phyloP scores from a whole-genome alignment of 371 early-diverging fungal genomes.

The Mucor piriformis region DNA sequence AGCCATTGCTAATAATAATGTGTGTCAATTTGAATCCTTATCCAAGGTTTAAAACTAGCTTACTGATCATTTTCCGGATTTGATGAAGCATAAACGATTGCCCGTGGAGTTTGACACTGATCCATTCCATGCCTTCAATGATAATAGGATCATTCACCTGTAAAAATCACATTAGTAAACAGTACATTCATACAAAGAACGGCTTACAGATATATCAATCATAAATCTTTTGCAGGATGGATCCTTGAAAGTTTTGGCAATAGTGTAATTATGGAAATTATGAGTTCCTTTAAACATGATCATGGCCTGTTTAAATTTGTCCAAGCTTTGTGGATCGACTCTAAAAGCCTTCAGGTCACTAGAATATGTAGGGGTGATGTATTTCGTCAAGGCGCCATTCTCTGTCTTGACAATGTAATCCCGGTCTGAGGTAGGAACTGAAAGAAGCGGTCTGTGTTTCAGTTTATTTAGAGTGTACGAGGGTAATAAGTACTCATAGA shows the following conservation, averaged over 20 bases:
- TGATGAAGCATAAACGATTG: slow-evolving; percentile 99
- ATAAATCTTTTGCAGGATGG: slow-evolving; percentile 79
- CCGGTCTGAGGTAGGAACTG: slow-evolving; percentile 12
- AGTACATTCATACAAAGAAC: not conserved
- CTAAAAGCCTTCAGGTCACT: slow-evolving; percentile 66
- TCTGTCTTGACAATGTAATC: slow-evolving; percentile 39
- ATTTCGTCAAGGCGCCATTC: slow-evolving; percentile 32
- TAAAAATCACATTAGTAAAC: not conserved
- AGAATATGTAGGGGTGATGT: slow-evolving; percentile 40
- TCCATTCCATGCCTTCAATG: slow-evolving; percentile 88
- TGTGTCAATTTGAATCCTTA: not conserved
- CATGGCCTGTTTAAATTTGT: slow-evolving; percentile 71
- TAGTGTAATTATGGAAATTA: slow-evolving; percentile 98
- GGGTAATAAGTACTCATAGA: slow-evolving; percentile 98
- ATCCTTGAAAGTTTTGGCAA: slow-evolving; percentile 76
- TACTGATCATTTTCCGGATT: slow-evolving; percentile 99
- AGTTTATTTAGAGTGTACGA: slow-evolving; percentile 77
- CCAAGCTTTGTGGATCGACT: slow-evolving; percentile 59
- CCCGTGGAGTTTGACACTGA: slow-evolving; percentile 91
- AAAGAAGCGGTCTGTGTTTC: slow-evolving; percentile 10
- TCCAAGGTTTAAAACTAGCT: slow-evolving; percentile 2
- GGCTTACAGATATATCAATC: slow-evolving; percentile 68
- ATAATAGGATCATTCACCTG: slow-evolving; percentile 76
- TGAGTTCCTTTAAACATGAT: slow-evolving; percentile 86
- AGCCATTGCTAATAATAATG: slow-evolving; percentile 60